Evolutionary conservation across 2,329 filamentous ascomycete genomes (phyloP), one percentile per base, ranked within the genome.

Genomic region (Talaromyces sp.): DNA sequence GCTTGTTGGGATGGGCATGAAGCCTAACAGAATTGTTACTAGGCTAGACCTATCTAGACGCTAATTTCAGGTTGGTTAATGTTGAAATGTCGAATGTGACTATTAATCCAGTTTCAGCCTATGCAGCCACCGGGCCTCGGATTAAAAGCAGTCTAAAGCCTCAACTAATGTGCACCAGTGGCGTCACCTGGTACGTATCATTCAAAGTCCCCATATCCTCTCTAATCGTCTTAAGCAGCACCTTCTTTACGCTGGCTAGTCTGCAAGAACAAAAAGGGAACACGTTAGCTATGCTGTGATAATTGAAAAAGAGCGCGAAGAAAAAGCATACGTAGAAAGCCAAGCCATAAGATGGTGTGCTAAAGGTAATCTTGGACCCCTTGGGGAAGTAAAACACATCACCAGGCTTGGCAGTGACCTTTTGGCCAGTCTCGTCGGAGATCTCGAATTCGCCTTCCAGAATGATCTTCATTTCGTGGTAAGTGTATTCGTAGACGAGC

Each of bases 401-500:
- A 0, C 88, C 88, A 7, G 83, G 79, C 34, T 76, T 79, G 8
- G 85, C 87, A 57, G 82, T 80, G 28, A 87, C 85, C 66, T 81
- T 76, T 67, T 83, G 79, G 42, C 87, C 87, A 1, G 84, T 84
- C 71, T 83, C 83, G 66, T 89, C 87, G 33, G 78, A 79, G 68
- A 90, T 88, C 64, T 85, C 83, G 69, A 87, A 89, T 66, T 84
- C 81, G 14, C 87, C 88, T 68, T 89, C 87, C 9, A 90, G 75
- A 65, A 90, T 87, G 70, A 90, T 88, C 79, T 90, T 90, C 84
- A 89, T 88, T 78, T 90, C 88, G 69, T 90, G 83, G 74, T 89
- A 90, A 47, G 80, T 85, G 75, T 90, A 90, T 34, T 82, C 85
- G 77, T 90, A 90, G 8, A 86, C 85, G 18, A 90, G 81, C 1